These are phyloP conservation scores for Plasmodium knowlesi DNA, from an alignment of 169 alveolate genomes.

Conservation along the genomic window DNA sequence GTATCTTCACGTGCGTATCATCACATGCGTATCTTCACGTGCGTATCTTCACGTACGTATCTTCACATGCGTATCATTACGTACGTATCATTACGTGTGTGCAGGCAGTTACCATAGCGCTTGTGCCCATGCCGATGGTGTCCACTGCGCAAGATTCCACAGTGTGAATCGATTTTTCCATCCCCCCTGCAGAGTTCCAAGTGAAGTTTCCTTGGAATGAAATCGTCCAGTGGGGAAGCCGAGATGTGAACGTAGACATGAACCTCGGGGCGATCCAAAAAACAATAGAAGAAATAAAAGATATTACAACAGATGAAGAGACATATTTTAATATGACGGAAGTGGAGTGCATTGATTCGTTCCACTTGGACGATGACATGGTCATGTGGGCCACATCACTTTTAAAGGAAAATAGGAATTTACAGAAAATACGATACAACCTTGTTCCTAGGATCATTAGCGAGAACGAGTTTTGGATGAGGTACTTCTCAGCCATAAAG, in stretches of 20 bases:
- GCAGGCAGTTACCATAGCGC: not conserved
- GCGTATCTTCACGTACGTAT: not conserved
- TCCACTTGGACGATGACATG: constrained; percentile 21
- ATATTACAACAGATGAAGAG: constrained; percentile 58
- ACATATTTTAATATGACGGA: constrained; percentile 37
- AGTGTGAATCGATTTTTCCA: not conserved
- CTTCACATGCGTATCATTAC: not conserved
- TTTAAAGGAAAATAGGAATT: constrained; percentile 30
- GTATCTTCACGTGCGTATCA: not conserved
- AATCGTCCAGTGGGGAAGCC: constrained; percentile 48
- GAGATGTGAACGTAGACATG: constrained; percentile 34
- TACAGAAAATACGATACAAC: constrained; percentile 33
- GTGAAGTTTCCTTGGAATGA: constrained; percentile 61
- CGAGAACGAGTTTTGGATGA: constrained; percentile 58
- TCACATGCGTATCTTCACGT: not conserved
- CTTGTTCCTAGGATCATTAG: constrained; percentile 44
- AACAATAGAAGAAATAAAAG: constrained; percentile 66
- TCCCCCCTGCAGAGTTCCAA: constrained; percentile 8
- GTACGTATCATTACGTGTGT: not conserved
- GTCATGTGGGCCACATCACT: constrained; percentile 49
- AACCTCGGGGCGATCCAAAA: constrained; percentile 4
- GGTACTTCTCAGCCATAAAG: constrained; percentile 53
- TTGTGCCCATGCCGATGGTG: no score
- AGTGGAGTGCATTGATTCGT: constrained; percentile 4
- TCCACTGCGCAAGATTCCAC: not conserved